Conservation (phyloP, 352 stramenopile genomes). For the Pythium aquatile region DNA sequence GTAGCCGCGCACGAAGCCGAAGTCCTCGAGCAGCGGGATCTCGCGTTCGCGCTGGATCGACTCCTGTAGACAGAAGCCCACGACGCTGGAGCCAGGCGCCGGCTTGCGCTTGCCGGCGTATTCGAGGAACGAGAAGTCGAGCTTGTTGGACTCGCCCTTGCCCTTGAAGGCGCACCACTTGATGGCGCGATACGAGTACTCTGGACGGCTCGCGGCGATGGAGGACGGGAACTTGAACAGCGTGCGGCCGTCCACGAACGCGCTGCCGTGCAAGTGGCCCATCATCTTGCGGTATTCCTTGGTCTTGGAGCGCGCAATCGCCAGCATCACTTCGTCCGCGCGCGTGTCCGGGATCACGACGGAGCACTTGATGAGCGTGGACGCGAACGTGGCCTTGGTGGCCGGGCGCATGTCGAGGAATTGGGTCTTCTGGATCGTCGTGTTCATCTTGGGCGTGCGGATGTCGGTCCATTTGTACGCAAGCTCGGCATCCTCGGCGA, state of each 20-base stretch:
- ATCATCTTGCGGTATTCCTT: constrained; percentile 60
- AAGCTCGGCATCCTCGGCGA: constrained; percentile 76
- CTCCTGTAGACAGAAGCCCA: constrained; percentile 75
- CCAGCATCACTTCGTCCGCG: constrained; percentile 55
- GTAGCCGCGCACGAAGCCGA: constrained; percentile 53
- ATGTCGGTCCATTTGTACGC: constrained; percentile 67
- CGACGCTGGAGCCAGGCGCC: constrained; percentile 48
- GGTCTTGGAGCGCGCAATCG: constrained; percentile 55
- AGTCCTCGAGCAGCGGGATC: constrained; percentile 60
- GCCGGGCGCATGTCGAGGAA: constrained; percentile 68
- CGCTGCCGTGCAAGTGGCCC: constrained; percentile 51
- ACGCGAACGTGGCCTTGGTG: constrained; percentile 40
- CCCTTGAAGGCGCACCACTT: constrained; percentile 70
- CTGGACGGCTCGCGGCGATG: constrained; percentile 37
- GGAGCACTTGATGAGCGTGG: constrained; percentile 64
- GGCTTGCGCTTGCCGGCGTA: constrained; percentile 64
- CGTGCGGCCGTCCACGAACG: constrained; percentile 64
- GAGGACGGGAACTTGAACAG: constrained; percentile 64
- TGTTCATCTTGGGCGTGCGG: constrained; percentile 25
- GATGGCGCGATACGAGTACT: constrained; percentile 64
- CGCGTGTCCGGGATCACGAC: constrained; percentile 49
- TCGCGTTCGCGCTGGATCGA: constrained; percentile 60
- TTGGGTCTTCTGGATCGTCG: constrained; percentile 46
- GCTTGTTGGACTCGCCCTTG: constrained; percentile 39
- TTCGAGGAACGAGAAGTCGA: constrained; percentile 77